Base-by-base conservation (phyloP, 2,329 filamentous ascomycete genomes). In the Colletotrichum sp. region DNA sequence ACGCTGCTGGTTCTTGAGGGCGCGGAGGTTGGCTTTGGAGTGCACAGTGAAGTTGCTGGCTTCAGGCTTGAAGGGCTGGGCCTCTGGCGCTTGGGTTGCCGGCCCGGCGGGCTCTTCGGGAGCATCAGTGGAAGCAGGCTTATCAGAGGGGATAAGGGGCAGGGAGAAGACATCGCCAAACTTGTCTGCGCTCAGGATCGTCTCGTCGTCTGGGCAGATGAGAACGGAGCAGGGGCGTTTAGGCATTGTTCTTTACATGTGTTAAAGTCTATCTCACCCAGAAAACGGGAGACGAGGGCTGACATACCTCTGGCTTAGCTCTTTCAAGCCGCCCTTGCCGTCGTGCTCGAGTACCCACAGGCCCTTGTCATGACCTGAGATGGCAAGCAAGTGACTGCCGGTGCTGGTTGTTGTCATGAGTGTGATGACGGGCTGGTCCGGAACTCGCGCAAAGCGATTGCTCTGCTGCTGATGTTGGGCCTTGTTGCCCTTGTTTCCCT, bases 101-200 rank as follows among this genome's bases (percentile, higher is more conserved):
- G 78, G 81, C 44, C 79, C 80, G 64, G 75, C 82, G 69, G 67
- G 72, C 64, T 75, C 73, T 76, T 77, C 52, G 21, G 78, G 32
- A 71, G 15, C 52, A 67, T 69, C 59, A 15, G 59, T 34, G 7
- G 59, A 67, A 16, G 79, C 69, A 24, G 78, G 71, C 18, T 76
- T 64, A 24, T 79, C 79, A 57, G 74, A 70, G 71, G 81, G 81
- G 60, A 95, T 83, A 5, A 99, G 88, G 16, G 97, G 96, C 9
- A 99, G 86, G 13, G 95, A 91, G 85, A 98, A 99, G 77, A 98
- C 96, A 83, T 99, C 97, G 79, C 97, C 97, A 82, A 99, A 99
- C 85, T 99, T 99, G 88, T 99, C 97, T 69, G 93, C 96, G 77
- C 92, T 93, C 74, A 99, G 86, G 78, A 99, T 95, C 10, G 92